Percentiles rank a stretch among this genome's conserved stretches.
These are phyloP conservation scores for Sporothrix brasiliensis DNA, from an alignment of 2,329 filamentous ascomycete genomes.

Conservation along the genomic window DNA sequence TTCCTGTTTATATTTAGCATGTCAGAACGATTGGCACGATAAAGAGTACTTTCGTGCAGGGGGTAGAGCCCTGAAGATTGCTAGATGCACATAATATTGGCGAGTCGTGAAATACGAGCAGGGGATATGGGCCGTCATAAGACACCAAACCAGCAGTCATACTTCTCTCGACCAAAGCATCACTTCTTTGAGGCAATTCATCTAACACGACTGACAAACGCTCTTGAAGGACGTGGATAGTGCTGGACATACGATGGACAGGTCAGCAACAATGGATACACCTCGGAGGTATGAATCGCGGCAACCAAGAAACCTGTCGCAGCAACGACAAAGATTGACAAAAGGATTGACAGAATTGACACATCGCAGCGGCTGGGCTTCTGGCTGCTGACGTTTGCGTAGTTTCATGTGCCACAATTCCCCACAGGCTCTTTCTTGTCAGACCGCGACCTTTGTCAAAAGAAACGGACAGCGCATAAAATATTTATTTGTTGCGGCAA, in stretches of 20 bases:
- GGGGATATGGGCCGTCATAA: neutral
- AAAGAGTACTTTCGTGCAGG: neutral
- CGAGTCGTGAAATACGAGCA: constrained; percentile 3
- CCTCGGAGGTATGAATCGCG: too few relatives aligned
- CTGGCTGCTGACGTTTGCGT: neutral
- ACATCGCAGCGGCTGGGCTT: neutral
- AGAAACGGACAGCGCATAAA: too few relatives aligned
- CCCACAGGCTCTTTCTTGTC: neutral
- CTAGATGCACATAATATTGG: neutral
- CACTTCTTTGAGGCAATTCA: too few relatives aligned
- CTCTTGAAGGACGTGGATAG: too few relatives aligned
- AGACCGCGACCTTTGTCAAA: too few relatives aligned
- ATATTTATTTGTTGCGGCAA: neutral
- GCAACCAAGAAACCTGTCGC: neutral
- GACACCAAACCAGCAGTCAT: neutral
- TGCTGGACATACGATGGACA: too few relatives aligned
- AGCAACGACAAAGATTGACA: neutral
- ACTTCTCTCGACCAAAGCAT: neutral
- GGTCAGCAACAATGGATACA: too few relatives aligned
- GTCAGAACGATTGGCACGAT: neutral
- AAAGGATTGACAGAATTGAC: neutral
- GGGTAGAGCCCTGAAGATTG: neutral
- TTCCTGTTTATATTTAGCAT: constrained; percentile 26
- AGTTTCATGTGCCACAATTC: constrained; percentile 16
- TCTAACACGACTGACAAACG: too few relatives aligned